Evolutionary conservation across 768 basidiomycete species (phyloP).

Genomic region (Boletus reticuloceps): DNA sequence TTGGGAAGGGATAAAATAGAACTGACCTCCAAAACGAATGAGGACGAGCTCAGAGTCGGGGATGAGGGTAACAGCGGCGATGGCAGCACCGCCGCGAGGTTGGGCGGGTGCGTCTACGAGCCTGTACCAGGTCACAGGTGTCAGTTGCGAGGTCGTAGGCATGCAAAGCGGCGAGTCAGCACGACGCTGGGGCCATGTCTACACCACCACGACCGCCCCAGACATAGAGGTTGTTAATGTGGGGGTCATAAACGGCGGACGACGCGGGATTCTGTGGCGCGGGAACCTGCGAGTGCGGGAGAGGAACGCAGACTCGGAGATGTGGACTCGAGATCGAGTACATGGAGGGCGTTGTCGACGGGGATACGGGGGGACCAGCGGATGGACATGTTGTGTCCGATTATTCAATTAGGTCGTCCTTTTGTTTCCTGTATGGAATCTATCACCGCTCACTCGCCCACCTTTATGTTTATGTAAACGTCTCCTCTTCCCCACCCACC

Average conservation of each 20-base stretch:
- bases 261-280: neutral
- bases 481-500: constrained; percentile 48
- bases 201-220: no score
- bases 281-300: neutral
- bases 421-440: constrained; percentile 20
- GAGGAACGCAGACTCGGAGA: constrained; percentile 20
- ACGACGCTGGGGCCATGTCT: no score
- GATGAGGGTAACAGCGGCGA: no score
- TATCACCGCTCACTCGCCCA: constrained; percentile 1
- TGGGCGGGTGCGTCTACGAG: no score
- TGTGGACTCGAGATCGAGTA: constrained; percentile 19
- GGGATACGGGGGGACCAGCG: constrained; percentile 41
- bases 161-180: no score
- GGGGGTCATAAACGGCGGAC: no score
- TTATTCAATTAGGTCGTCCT: constrained; percentile 10
- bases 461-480: no score
- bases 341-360: constrained; percentile 34
- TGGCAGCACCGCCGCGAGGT: no score
- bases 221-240: no score
- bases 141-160: constrained; percentile 28
- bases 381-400: constrained; percentile 1
- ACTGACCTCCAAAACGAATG: no score
- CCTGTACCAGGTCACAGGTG: constrained; percentile 28
- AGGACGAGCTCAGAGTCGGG: no score
- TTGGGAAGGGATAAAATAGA: no score